Percentiles rank a stretch among this genome's conserved stretches.
Conservation (phyloP, 208 protist species). For the Vickermania ingenoplastis region DNA sequence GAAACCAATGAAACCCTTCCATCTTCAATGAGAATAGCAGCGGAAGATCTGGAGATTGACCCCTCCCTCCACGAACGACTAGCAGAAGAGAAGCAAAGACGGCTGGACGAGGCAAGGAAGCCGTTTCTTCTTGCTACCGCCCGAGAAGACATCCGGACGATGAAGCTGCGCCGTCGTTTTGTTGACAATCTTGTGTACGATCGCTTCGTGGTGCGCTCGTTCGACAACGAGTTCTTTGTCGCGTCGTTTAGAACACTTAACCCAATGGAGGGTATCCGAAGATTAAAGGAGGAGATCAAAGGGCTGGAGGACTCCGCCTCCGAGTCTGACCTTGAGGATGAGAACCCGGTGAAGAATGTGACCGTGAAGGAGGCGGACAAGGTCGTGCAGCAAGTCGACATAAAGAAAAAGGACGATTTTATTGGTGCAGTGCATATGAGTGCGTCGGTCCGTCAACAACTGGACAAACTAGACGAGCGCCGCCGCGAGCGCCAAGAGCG, state of each 20-base stretch:
- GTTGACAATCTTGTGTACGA: slow-evolving; percentile 88
- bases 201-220: slow-evolving; percentile 78
- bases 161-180: slow-evolving; percentile 85
- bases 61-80: slow-evolving; percentile 58
- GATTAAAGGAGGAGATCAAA: slow-evolving; percentile 45
- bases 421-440: slow-evolving; percentile 19
- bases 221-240: slow-evolving; percentile 63
- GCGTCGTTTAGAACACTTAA: slow-evolving; percentile 86
- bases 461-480: slow-evolving; percentile 85
- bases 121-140: slow-evolving; percentile 80
- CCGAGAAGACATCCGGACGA: slow-evolving; percentile 62
- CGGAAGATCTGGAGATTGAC: slow-evolving; percentile 83
- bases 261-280: slow-evolving; percentile 26
- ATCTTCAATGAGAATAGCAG: slow-evolving; percentile 22
- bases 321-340: slow-evolving; percentile 16
- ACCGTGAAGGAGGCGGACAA: slow-evolving; percentile 1
- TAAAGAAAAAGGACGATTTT: background rate
- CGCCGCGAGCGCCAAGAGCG: slow-evolving; percentile 68
- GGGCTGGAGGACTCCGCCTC: slow-evolving; percentile 39
- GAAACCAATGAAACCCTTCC: slow-evolving; percentile 60
- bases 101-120: slow-evolving; percentile 54
- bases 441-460: slow-evolving; percentile 62
- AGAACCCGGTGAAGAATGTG: slow-evolving; percentile 2
- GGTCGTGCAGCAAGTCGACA: background rate
- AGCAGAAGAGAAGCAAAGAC: slow-evolving; percentile 45